Base-by-base conservation (phyloP, 345 rosid genomes). In the Camelina sativa region DNA sequence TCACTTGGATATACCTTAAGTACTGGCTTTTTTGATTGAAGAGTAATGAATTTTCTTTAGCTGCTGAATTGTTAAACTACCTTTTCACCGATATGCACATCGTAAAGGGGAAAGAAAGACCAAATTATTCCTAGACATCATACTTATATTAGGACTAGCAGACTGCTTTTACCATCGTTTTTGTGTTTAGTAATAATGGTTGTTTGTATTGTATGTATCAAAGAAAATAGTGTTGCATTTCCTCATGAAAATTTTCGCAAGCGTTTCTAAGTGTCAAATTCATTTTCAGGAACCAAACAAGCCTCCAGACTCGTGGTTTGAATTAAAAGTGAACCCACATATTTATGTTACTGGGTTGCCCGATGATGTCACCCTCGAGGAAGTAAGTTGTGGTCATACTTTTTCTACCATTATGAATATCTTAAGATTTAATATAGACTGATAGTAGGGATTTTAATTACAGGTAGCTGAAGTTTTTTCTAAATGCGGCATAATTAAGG, bases 251-350 rank as follows among this genome's bases (percentile, higher is more conserved):
- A 4, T 59, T 56, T 59, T n/a, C 15, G 69, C 68, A n/a, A 72
- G 8, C 19, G 13, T 71, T 52, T 52, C 54, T 72, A 66, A 72
- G 58, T 66, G 65, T 53, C 69, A 60, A 59, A 38, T 13, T 50
- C 38, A 65, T 71, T 82, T 79, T 72, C 85, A 92, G 97, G 97
- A 94, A 88, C 80, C 98, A 54, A 92, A 91, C 75, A 86, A 90
- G 82, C 89, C 97, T 68, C 98, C 98, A 2, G 99, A 96, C 74
- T 79, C 89, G 69, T 96, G 99, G 99, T 96, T 96, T 81, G 96
- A 96, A 75, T 84, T 96, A 83, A 96, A 96, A 87, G 88, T 96
- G 38, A 96, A 96, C 81, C 91, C 98, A 1, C 92, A 96, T 87
- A 87, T 96, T 46, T 92, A 96, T 71, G 89, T 92, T 25, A 91